phyloP scores from a whole-genome alignment of 805 yeast species.

The Starmerella sirachaensis region DNA sequence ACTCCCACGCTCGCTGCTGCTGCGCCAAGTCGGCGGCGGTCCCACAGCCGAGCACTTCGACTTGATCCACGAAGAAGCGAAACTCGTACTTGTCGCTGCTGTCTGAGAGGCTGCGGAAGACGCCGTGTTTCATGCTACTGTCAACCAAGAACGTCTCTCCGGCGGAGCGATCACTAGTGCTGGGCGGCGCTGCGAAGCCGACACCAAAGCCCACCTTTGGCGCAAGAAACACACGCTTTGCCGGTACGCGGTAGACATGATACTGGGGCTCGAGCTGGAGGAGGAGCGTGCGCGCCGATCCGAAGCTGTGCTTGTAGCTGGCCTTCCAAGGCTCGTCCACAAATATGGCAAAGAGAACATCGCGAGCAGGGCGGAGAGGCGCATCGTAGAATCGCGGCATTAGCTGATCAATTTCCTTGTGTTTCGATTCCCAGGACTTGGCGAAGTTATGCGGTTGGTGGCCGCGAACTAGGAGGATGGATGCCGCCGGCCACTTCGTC shows the following conservation, averaged over 20 bases:
- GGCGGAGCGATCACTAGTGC: slow-evolving; percentile 29
- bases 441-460: slow-evolving; percentile 22
- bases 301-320: slow-evolving; percentile 62
- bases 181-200: slow-evolving; percentile 39
- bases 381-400: slow-evolving; percentile 11
- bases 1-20: slow-evolving; percentile 69
- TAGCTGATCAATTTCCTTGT: slow-evolving; percentile 7
- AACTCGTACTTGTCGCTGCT: slow-evolving; percentile 40
- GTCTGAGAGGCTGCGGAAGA: slow-evolving; percentile 45
- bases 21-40: slow-evolving; percentile 63
- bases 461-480: slow-evolving; percentile 61
- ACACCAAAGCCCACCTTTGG: slow-evolving; percentile 56
- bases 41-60: slow-evolving; percentile 92
- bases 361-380: slow-evolving; percentile 4
- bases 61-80: slow-evolving; percentile 54
- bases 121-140: slow-evolving; percentile 64
- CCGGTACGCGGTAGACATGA: slow-evolving; percentile 4
- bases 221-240: slow-evolving; percentile 31
- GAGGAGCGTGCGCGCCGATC: slow-evolving; percentile 45
- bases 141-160: slow-evolving; percentile 75
- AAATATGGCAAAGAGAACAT: slow-evolving; percentile 43
- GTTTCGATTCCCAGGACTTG: slow-evolving; percentile 6
- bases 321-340: slow-evolving; percentile 65
- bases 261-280: slow-evolving; percentile 52
- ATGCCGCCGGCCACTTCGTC: slow-evolving; percentile 84